Percentiles rank a stretch among this genome's conserved stretches.
Conservation (phyloP, 2,329 filamentous ascomycete species). For the Microthyrium microscopicum region DNA sequence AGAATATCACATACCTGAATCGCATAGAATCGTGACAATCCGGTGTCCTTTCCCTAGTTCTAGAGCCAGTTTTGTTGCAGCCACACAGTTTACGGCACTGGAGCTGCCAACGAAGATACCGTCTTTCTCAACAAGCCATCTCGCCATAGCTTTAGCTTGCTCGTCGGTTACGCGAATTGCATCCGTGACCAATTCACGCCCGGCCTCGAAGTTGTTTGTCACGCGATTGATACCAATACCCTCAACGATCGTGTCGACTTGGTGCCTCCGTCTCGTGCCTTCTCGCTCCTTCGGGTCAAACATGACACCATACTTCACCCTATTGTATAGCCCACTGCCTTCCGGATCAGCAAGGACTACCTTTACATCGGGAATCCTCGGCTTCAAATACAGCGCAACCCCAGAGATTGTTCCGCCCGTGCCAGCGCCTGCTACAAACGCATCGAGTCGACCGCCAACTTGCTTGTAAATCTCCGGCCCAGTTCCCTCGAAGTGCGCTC, state of each 20-base stretch:
- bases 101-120: slow-evolving; percentile 90
- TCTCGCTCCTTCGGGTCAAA: slow-evolving; percentile 79
- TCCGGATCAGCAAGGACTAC: slow-evolving; percentile 86
- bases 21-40: slow-evolving; percentile 73
- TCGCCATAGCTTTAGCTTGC: slow-evolving; percentile 85
- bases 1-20: slow-evolving; percentile 30
- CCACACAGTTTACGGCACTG: slow-evolving; percentile 90
- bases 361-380: slow-evolving; percentile 43
- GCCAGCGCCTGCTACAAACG: slow-evolving; percentile 84
- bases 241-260: slow-evolving; percentile 93
- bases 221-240: slow-evolving; percentile 89
- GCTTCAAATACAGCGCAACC: slow-evolving; percentile 69
- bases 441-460: slow-evolving; percentile 57
- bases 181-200: slow-evolving; percentile 73
- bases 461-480: slow-evolving; percentile 82
- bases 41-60: slow-evolving; percentile 41
- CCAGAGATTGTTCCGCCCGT: slow-evolving; percentile 90
- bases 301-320: slow-evolving; percentile 87
- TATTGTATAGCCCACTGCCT: slow-evolving; percentile 84
- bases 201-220: slow-evolving; percentile 85
- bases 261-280: slow-evolving; percentile 72
- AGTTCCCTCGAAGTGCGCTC: slow-evolving; percentile 64
- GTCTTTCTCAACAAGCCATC: slow-evolving; percentile 89
- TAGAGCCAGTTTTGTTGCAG: slow-evolving; percentile 53
- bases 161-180: slow-evolving; percentile 76